Base-by-base conservation (phyloP, 441 rosid species). In the Isatis lusitanica region DNA sequence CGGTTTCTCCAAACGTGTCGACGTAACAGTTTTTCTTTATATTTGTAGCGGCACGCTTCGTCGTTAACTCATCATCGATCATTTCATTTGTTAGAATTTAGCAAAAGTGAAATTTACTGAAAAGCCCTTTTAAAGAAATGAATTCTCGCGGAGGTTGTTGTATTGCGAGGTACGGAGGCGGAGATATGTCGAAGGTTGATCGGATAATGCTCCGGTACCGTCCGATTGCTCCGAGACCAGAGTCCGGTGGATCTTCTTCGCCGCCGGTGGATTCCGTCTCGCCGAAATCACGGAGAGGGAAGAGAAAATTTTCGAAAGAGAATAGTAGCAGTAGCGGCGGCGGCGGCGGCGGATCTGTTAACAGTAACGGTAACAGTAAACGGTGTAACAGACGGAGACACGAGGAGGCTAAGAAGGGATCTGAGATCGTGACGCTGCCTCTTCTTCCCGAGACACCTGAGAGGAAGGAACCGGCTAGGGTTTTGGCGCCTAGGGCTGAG, bases 221-320 rank as follows among this genome's bases (percentile, higher is more conserved):
- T 52, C 98, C 96, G 55, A 93, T 93, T 40, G 97, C 97, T 0
- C 98, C 98, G 1, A 91, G 83, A 52, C 98, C 97, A 10, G 62
- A 75, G 7, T 17, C 77, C 48, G 78, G 79, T 1, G 83, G 79
- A 10, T 53, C 70, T 4, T 9, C 68, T 33, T 35, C 69, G 9
- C 64, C 59, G 44, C 26, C 53, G 59, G 66, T 43, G 72, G 48
- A 8, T 82, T 78, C 43, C 24, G 53, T 66, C 9, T 46, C 61
- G 1, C 17, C 77, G 0, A 84, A 68, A 26, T 15, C 70, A 10
- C 82, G 87, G 11, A 72, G 91, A 35, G 89, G 94, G 1, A 93
- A 79, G 75, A 81, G 85, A 61, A 85, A 84, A 73, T 48, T 30
- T 10, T 64, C 43, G 10, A 75, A 74, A 48, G 79, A 66, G 57